Evolutionary conservation across 2,329 filamentous ascomycete species (phyloP).

Genomic region (Alternaria panax): DNA sequence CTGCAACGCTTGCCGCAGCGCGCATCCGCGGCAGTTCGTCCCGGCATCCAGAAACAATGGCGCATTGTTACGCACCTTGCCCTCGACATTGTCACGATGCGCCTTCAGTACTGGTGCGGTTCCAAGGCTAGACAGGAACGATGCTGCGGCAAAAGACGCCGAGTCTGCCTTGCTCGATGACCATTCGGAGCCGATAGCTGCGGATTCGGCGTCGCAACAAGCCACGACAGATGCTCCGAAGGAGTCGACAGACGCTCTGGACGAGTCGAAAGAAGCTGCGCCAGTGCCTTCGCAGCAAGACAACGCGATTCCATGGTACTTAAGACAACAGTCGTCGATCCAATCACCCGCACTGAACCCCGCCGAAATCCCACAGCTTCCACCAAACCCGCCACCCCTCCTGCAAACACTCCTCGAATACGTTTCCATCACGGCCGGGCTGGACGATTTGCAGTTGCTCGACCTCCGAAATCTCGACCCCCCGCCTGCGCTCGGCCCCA

Average conservation of each 20-base stretch:
- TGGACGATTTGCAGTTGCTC: constrained; percentile 80
- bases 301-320: constrained; percentile 77
- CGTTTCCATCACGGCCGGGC: constrained; percentile 81
- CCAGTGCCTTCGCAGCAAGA: constrained; percentile 13
- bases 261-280: constrained; percentile 9
- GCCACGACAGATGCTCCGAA: background rate
- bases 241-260: background rate
- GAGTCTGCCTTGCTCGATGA: constrained; percentile 23
- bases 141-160: constrained; percentile 17
- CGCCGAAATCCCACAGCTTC: constrained; percentile 69
- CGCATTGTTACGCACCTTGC: constrained; percentile 10
- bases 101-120: constrained; percentile 31
- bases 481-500: constrained; percentile 83
- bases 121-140: constrained; percentile 23
- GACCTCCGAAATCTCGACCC: constrained; percentile 87
- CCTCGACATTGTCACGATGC: constrained; percentile 18
- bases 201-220: background rate
- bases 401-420: constrained; percentile 77
- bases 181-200: background rate
- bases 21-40: constrained; percentile 14
- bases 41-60: constrained; percentile 9
- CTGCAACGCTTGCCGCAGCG: constrained; percentile 33
- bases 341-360: constrained; percentile 55
- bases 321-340: constrained; percentile 60
- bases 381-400: constrained; percentile 73